Evolutionary conservation across 2,329 filamentous ascomycete species (phyloP).

Genomic region (Pseudogymnoascus sp.): DNA sequence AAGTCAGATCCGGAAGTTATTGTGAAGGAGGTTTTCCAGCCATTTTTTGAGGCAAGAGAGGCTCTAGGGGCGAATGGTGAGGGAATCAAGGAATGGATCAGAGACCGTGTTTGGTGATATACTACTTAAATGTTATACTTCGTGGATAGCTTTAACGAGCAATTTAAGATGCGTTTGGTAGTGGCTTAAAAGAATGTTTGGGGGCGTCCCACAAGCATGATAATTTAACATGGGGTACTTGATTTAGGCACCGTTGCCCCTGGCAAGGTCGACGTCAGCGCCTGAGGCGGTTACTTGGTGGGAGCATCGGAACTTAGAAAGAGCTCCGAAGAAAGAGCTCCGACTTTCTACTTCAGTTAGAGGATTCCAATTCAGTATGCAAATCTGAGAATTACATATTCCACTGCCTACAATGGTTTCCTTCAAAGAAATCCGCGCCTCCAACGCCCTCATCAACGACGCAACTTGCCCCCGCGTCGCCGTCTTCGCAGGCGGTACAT

Average conservation of each 20-base stretch:
- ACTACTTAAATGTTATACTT: background rate
- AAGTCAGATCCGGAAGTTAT: background rate
- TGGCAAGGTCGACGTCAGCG: background rate
- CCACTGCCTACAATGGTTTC: background rate
- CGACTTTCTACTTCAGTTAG: background rate
- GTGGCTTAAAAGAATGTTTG: no score
- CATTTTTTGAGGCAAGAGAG: background rate
- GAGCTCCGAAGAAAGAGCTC: background rate
- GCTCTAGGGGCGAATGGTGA: background rate
- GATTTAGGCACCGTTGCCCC: no score
- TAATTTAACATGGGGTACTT: no score
- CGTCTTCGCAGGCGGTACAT: conserved; percentile 43
- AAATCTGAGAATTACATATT: background rate
- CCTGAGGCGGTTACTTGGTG: background rate
- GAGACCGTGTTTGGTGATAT: background rate
- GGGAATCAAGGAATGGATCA: background rate
- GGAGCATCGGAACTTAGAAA: background rate
- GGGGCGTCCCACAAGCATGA: no score
- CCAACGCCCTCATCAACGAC: conserved; percentile 12
- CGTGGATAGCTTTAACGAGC: no score
- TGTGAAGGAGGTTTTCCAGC: background rate
- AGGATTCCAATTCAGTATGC: background rate
- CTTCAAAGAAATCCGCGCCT: background rate
- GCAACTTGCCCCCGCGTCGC: conserved; percentile 20
- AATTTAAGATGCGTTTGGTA: no score